Conservation (phyloP, 176 grass and related monocot species). For the Cymbopogon citratus region DNA sequence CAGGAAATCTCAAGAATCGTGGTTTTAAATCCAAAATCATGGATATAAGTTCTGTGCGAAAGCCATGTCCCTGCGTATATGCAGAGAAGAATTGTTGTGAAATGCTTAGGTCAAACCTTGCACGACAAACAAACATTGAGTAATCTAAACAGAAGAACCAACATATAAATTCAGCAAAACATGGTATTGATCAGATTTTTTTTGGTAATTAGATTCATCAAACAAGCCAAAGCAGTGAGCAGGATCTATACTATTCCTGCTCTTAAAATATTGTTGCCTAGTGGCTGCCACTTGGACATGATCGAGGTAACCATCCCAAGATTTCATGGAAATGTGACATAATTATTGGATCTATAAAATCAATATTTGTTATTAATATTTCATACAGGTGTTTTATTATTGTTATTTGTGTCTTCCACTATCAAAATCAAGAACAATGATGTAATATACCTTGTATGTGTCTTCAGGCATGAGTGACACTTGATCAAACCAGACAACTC, state of each 20-base stretch:
- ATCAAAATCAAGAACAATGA: not conserved
- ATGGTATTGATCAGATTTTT: not conserved
- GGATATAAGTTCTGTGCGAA: conserved; percentile 74
- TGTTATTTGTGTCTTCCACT: not conserved
- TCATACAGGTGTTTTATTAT: not conserved
- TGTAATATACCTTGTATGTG: conserved; percentile 51
- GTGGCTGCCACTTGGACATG: not conserved
- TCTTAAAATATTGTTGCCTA: not conserved
- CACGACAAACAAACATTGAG: not conserved
- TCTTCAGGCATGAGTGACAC: conserved; percentile 59
- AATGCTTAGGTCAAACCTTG: not conserved
- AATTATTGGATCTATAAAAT: not conserved
- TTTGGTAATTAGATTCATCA: not conserved
- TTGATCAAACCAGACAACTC: conserved; percentile 59
- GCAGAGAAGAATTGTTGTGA: not conserved
- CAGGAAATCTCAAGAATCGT: conserved; percentile 85
- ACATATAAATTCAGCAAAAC: not conserved
- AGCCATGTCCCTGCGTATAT: conserved; percentile 66
- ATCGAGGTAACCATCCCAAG: not conserved
- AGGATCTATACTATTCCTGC: not conserved
- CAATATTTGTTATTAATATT: not conserved
- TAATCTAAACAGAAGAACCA: not conserved
- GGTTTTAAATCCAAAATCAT: conserved; percentile 88
- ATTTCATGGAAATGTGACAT: not conserved
- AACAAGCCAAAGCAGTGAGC: not conserved